phyloP scores from a whole-genome alignment of 2,329 filamentous ascomycete genomes.

The Exophiala sideris region DNA sequence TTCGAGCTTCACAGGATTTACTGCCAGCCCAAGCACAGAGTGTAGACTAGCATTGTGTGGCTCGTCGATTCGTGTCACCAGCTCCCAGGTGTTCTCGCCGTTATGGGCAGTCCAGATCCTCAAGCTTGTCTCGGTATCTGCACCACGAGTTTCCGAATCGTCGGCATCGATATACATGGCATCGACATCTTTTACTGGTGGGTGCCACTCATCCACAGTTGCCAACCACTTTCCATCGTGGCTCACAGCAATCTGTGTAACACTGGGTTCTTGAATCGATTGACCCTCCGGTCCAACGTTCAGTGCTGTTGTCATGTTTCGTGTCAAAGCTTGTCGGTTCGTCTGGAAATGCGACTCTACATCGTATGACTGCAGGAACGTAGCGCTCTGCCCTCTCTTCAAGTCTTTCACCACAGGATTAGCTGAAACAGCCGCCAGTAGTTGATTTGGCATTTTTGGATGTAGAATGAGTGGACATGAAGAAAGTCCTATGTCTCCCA shows the following conservation, averaged over 20 bases:
- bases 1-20: constrained; percentile 64
- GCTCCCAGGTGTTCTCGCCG: constrained; percentile 57
- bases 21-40: constrained; percentile 67
- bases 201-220: constrained; percentile 87
- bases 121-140: constrained; percentile 64
- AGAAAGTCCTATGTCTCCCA: constrained; percentile 26
- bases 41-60: constrained; percentile 64
- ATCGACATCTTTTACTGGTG: constrained; percentile 65
- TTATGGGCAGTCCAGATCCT: constrained; percentile 81
- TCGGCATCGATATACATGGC: constrained; percentile 43
- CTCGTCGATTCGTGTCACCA: constrained; percentile 78
- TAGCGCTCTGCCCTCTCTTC: constrained; percentile 28
- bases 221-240: constrained; percentile 84
- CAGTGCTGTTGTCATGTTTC: constrained; percentile 80
- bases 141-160: constrained; percentile 6
- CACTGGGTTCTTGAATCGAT: constrained; percentile 71
- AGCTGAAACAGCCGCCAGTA: constrained; percentile 65
- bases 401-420: constrained; percentile 30
- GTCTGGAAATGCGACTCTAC: constrained; percentile 73
- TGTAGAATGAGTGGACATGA: constrained; percentile 52
- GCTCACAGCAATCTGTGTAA: constrained; percentile 72
- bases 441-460: constrained; percentile 59
- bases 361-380: constrained; percentile 75
- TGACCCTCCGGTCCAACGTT: constrained; percentile 71
- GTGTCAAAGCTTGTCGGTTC: constrained; percentile 80